Percentiles rank a stretch among this genome's conserved stretches.
Evolutionary conservation across 345 rosid species (phyloP).

Genomic region (Alliaria petiolata): DNA sequence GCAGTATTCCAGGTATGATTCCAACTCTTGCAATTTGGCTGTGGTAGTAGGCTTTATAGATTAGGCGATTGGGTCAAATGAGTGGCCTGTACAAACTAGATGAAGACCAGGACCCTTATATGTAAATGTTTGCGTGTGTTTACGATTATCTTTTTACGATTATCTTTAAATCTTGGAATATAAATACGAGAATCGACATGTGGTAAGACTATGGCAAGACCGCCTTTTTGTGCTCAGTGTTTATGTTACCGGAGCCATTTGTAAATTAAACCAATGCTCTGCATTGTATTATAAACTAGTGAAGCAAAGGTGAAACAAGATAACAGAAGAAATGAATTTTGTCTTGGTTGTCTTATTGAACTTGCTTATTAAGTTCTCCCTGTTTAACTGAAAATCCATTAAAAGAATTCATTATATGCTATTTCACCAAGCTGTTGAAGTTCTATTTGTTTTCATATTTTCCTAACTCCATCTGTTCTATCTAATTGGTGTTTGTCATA

Average conservation of each 20-base stretch:
- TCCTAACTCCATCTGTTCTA: neutral
- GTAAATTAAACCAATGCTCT: neutral
- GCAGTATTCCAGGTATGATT: constrained; percentile 71
- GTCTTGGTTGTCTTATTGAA: neutral
- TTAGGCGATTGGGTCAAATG: constrained; percentile 2
- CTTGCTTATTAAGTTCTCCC: neutral
- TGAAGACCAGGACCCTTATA: neutral
- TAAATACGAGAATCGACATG: neutral
- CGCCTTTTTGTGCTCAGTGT: constrained; percentile 3
- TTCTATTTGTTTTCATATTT: constrained; percentile 10
- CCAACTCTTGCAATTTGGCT: constrained; percentile 24
- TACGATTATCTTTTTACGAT: no score
- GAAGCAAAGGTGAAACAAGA: neutral
- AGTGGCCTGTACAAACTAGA: constrained; percentile 11
- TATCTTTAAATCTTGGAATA: neutral
- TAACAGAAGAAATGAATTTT: neutral
- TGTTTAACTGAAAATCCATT: neutral
- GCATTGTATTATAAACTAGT: neutral
- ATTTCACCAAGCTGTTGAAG: neutral
- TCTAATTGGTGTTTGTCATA: constrained; percentile 14
- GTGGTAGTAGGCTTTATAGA: constrained; percentile 14
- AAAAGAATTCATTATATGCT: neutral
- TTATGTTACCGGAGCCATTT: constrained; percentile 7
- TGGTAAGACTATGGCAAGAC: neutral
- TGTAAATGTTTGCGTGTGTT: constrained; percentile 3